phyloP scores from a whole-genome alignment of 352 stramenopile species.

The Globisporangium orthogonon region DNA sequence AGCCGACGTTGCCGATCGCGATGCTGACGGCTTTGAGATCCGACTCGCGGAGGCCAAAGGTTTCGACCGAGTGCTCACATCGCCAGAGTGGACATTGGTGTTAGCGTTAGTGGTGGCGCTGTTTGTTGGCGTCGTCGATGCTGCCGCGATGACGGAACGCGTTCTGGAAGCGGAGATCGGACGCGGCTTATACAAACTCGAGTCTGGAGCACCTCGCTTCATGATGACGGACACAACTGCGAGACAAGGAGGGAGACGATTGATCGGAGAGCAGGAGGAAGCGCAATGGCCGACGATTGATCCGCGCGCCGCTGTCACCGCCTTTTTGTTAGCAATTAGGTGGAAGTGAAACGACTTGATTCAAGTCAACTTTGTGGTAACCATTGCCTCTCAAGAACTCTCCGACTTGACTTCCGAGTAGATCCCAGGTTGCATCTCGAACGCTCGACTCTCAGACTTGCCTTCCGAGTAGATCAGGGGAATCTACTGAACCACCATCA shows the following conservation, averaged over 20 bases:
- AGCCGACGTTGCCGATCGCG: background rate
- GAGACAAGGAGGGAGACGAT: background rate
- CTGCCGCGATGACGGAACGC: background rate
- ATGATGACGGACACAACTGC: background rate
- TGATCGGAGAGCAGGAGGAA: too few species aligned
- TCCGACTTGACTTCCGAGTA: too few species aligned
- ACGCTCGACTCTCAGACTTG: too few species aligned
- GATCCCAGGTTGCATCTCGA: too few species aligned
- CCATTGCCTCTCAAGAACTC: too few species aligned
- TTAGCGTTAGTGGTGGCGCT: background rate
- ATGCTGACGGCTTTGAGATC: background rate
- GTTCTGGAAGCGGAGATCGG: slow-evolving; percentile 6
- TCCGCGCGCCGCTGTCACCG: too few species aligned
- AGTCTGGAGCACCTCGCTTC: slow-evolving; percentile 7
- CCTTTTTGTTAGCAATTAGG: too few species aligned
- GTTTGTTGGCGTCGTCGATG: background rate
- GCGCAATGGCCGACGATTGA: too few species aligned
- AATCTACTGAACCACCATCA: too few species aligned
- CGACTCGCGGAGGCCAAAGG: background rate
- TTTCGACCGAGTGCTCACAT: background rate
- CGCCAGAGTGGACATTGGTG: background rate
- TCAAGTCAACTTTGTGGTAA: too few species aligned
- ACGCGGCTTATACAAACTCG: slow-evolving; percentile 8
- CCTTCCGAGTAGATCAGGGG: too few species aligned
- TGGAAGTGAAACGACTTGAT: too few species aligned